Evolutionary conservation across 805 yeast species (phyloP).

Genomic region (Pichia insulana): DNA sequence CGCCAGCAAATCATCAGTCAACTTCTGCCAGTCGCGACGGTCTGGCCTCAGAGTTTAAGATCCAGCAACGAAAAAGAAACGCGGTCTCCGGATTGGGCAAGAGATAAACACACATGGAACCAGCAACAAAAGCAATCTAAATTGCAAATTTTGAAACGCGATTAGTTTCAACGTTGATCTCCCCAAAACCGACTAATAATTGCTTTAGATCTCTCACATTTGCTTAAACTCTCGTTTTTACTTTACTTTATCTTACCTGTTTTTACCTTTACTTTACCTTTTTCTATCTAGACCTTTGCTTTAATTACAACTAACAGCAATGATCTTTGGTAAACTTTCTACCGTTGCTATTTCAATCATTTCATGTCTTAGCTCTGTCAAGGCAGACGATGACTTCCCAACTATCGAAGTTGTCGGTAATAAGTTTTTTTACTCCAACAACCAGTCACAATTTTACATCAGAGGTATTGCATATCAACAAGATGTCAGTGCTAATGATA

Average conservation of each 20-base stretch:
- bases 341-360: constrained; percentile 21
- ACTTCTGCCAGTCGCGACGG: too few relatives aligned
- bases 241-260: neutral
- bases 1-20: too few relatives aligned
- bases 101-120: too few relatives aligned
- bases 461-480: constrained; percentile 78
- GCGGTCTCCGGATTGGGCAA: too few relatives aligned
- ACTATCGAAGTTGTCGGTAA: constrained; percentile 67
- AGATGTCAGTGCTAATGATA: constrained; percentile 43
- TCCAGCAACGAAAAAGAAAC: too few relatives aligned
- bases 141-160: too few relatives aligned
- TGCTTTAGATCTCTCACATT: too few relatives aligned
- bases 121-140: too few relatives aligned
- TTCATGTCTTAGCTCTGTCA: constrained; percentile 14
- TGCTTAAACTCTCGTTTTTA: too few relatives aligned
- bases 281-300: neutral
- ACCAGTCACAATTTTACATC: constrained; percentile 71
- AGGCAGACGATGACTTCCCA: constrained; percentile 43
- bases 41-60: too few relatives aligned
- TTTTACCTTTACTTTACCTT: neutral
- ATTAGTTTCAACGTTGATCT: too few relatives aligned
- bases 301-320: constrained; percentile 5
- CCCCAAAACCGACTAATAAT: too few relatives aligned
- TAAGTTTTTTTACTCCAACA: constrained; percentile 68
- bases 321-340: constrained; percentile 30